Base-by-base conservation (phyloP, 371 early-diverging fungal genomes). In the Mucor piriformis region DNA sequence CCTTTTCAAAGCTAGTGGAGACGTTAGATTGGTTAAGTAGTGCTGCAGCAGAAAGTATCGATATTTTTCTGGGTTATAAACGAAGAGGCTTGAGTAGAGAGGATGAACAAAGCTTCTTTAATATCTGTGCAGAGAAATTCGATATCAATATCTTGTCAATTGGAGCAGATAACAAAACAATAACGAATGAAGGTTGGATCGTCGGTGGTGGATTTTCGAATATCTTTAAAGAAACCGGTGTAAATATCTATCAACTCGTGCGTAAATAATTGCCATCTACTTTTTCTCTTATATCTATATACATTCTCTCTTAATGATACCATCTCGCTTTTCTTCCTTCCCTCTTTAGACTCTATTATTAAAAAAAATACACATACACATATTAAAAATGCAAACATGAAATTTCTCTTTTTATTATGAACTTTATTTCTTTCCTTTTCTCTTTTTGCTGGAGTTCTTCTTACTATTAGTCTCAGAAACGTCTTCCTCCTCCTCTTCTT, bases 21-120 rank as follows among this genome's bases (percentile, higher is more conserved):
- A 82, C 86, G 0, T 61, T 86, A 6, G 37, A 52, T 24, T 59
- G 64, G 20, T 59, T 86, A 0, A 70, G 81, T 27, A 8, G 8
- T 3, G 61, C 66, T 1, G 64, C 67, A 0, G 13, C 25, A 13
- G 33, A 38, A 0, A 12, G 11, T 20, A 74, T 79, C 0, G 61
- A 54, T 6, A 64, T 80, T 1, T 80, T 69, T 33, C 42, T 82
- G 4, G 83, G 79, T 1, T 81, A 78, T 47, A 82, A 82, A 43
- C 68, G 66, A 20, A 59, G 83, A 25, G 72, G 64, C 3, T 40
- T 80, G 6, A 38, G 48, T 5, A 24, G 16, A 6, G 54, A 53
- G 8, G 66, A 60, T 24, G 83, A 82, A 37, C 38, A 2, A 6
- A 24, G 16, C 12, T 82, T 82, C 32, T 80, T 82, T 55, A 49